Base-by-base conservation (phyloP, 495 filamentous ascomycete species). In the Neurospora sublineolata region DNA sequence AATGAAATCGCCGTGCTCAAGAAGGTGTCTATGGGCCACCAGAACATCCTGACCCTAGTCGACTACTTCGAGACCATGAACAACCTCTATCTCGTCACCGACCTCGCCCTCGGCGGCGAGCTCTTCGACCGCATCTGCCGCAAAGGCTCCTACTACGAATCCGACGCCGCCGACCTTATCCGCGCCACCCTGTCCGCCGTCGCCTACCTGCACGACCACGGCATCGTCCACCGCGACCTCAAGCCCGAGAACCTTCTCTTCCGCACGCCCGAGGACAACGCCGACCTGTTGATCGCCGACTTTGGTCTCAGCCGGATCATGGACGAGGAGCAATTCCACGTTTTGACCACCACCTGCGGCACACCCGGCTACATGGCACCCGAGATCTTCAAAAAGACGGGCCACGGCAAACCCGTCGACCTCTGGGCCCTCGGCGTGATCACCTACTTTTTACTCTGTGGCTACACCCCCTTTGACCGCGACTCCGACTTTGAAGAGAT, bases 41-140 rank as follows among this genome's bases (percentile, higher is more conserved):
- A 94, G 79, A 99, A 99, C 78, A 98, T 99, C 77, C 82, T 99
- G 71, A 99, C 95, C 20, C 85, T 99, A 71, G 95, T 98, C 75
- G 95, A 99, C 82, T 99, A 99, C 80, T 99, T 99, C 78, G 95
- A 99, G 84, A 99, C 95, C 9, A 95, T 97, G 93, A 98, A 99
- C 82, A 98, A 99, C 80, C 86, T 99, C 68, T 99, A 99, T 81
- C 88, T 99, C 40, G 96, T 99, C 44, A 98, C 96, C 36, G 95
- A 99, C 76, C 92, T 99, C 44, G 95, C 95, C 12, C 89, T 98
- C 30, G 95, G 95, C 71, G 95, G 95, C 69, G 95, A 99, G 82
- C 89, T 99, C 11, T 99, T 99, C 78, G 95, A 99, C 78, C 93
- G 95, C 72, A 99, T 99, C 80, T 99, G 95, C 79, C 91, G 95